Evolutionary conservation across 306 rosid species (phyloP), one percentile per base, ranked within the genome.

Genomic region (Gastrolobium bilobum): DNA sequence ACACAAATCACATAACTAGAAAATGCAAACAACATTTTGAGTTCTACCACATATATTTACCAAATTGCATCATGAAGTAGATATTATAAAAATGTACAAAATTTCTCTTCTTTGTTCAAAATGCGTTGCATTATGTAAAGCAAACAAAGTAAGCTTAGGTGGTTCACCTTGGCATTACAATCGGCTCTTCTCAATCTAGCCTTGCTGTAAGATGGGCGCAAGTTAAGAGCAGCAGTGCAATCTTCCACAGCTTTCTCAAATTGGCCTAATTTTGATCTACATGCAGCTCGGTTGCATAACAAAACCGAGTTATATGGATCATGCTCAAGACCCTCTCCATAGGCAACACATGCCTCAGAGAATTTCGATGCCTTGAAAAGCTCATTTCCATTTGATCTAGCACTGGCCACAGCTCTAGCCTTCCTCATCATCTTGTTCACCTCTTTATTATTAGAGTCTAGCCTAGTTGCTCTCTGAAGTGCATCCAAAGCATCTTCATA

Each of bases 131-230:
- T 26, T 73, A 40, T 26, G 7, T 38, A 64, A 20, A 47, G 11
- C 4, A 29, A 59, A 48, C 5, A 38, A 33, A 50, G 40, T 48
- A 61, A 76, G 30, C 3, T 3, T 51, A 59, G 52, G 78, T 10
- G 14, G 7, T 1, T 78, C 54, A 93, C 98, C 98, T 91, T 91
- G 62, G 85, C 88, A 57, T 91, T 78, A 81, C 93, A 91, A 76
- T 93, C 89, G 6, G 94, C 98, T 84, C 93, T 88, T 84, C 98
- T 82, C 29, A 91, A 72, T 75, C 98, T 91, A 14, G 98, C 97
- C 84, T 88, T 93, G 82, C 39, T 53, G 74, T 93, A 93, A 26
- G 88, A 87, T 4, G 93, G 97, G 3, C 94, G 86, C 37, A 83
- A 79, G 15, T 73, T 87, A 11, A 93, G 92, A 26, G 98, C 91